Base-by-base conservation (phyloP, 768 basidiomycete species). In the Russula griseocarnosa region DNA sequence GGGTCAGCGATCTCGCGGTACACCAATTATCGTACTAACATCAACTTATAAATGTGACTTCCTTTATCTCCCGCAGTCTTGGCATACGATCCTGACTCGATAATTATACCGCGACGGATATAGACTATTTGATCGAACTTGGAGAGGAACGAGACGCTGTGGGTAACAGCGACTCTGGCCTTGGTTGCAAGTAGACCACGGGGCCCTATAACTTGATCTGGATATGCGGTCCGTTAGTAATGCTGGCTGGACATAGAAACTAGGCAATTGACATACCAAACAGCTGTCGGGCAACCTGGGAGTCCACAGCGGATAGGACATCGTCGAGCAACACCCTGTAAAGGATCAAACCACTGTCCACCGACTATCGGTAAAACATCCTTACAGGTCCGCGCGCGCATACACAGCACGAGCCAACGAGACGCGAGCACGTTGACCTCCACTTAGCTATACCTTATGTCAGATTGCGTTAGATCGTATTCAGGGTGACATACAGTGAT, bases 321-420 rank as follows among this genome's bases (percentile, higher is more conserved):
- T 98, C 95, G 69, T 98, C 96, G 6, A 98, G 79, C 1, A 98
- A 81, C 54, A 89, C 77, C 36, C 87, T 88, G 62, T 14, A 3
- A 44, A 5, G 22, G 16, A n/a, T 30, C 32, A 57, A 49, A 68
- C 55, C 34, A 8, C 61, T 51, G 3, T 58, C 26, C 14, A n/a
- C 5, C 0, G 24, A n/a, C 32, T 38, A 7, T 50, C 1, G 38
- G 34, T 3, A 6, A 32, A 22, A 44, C 30, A 18, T 6, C 74
- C 85, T 70, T 69, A 93, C 83, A 97, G 73, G 73, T 98, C 95
- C 1, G 94, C 93, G 51, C 94, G 82, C 3, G 93, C 86, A 74
- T 98, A 98, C 0, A 96, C 90, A 3, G 92, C 92, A 34, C 94
- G 79, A 7, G 96, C 96, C 10, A 97, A 78, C 16, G 88, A 83